Percentiles rank a stretch among this genome's conserved stretches.
phyloP scores from a whole-genome alignment of 2,329 filamentous ascomycete genomes.

The Nannizziopsis arthrosporioides region DNA sequence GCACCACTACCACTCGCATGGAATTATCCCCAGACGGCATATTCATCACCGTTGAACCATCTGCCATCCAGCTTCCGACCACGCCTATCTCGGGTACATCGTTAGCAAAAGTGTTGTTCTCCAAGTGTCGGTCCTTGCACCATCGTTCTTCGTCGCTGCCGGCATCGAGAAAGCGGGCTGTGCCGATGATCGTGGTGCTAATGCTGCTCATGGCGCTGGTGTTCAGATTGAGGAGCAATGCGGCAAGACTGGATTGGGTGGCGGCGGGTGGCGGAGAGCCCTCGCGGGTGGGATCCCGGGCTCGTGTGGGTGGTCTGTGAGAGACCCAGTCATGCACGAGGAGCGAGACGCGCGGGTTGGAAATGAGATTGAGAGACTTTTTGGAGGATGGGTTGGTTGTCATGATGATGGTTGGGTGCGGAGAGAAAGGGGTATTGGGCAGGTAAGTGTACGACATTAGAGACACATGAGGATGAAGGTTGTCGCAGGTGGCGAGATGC shows the following conservation, averaged over 20 bases:
- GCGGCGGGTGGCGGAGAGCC: constrained; percentile 53
- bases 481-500: constrained; percentile 81
- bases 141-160: constrained; percentile 74
- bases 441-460: constrained; percentile 99
- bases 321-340: constrained; percentile 99
- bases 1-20: constrained; percentile 76
- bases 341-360: constrained; percentile 78
- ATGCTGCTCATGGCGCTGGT: constrained; percentile 77
- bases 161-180: constrained; percentile 57
- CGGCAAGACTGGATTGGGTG: constrained; percentile 62
- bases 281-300: constrained; percentile 41
- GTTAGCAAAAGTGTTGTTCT: constrained; percentile 76
- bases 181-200: constrained; percentile 86
- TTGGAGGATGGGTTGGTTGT: constrained; percentile 67
- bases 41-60: constrained; percentile 37
- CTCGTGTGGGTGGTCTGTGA: constrained; percentile 69
- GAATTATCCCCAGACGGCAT: constrained; percentile 54
- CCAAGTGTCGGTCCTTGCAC: constrained; percentile 71
- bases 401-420: constrained; percentile 81
- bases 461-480: constrained; percentile 78
- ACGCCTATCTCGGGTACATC: constrained; percentile 36
- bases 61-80: constrained; percentile 29
- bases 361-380: constrained; percentile 63
- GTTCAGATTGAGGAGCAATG: constrained; percentile 81
- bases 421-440: constrained; percentile 57